Percentiles rank a stretch among this genome's conserved stretches.
phyloP scores from a whole-genome alignment of 352 stramenopile genomes.

The Phytophthora pisi region DNA sequence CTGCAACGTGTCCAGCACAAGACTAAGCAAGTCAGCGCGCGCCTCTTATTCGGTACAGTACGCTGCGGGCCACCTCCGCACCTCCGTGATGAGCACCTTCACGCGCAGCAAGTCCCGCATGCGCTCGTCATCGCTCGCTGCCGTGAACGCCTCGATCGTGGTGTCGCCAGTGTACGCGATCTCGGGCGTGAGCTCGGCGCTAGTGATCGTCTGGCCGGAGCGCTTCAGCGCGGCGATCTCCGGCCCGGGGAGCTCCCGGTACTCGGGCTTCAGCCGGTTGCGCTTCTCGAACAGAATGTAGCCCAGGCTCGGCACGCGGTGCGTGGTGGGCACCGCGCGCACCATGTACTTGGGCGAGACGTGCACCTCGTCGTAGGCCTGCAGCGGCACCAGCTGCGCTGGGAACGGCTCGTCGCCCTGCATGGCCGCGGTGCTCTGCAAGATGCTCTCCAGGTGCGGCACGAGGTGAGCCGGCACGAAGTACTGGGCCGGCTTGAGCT shows the following conservation, averaged over 20 bases:
- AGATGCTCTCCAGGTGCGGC: constrained; percentile 54
- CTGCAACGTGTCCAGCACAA: constrained; percentile 28
- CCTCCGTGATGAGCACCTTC: constrained; percentile 83
- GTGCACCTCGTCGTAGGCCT: constrained; percentile 59
- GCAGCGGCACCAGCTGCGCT: constrained; percentile 53
- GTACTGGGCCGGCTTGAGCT: constrained; percentile 68
- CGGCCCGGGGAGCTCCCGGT: constrained; percentile 34
- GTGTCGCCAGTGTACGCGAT: constrained; percentile 89
- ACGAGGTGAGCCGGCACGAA: constrained; percentile 67
- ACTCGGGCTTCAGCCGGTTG: constrained; percentile 57
- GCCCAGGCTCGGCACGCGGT: constrained; percentile 79
- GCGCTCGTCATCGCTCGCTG: constrained; percentile 8
- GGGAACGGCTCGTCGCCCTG: constrained; percentile 59
- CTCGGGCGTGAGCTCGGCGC: constrained; percentile 40
- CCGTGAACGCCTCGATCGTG: constrained; percentile 62
- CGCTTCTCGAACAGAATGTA: constrained; percentile 76
- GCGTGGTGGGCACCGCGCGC: constrained; percentile 66
- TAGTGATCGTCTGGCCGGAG: constrained; percentile 54
- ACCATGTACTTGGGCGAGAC: constrained; percentile 66
- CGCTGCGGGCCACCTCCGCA: constrained; percentile 23
- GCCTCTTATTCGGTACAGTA: constrained; percentile 17
- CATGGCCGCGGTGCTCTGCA: constrained; percentile 62
- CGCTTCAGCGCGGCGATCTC: constrained; percentile 60
- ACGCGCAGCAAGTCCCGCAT: constrained; percentile 61
- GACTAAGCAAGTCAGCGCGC: constrained; percentile 12